A percentile compares a stretch with the other conserved stretches of the same genome.
phyloP scores from a whole-genome alignment of 805 yeast species.

The Metschnikowia proteae region DNA sequence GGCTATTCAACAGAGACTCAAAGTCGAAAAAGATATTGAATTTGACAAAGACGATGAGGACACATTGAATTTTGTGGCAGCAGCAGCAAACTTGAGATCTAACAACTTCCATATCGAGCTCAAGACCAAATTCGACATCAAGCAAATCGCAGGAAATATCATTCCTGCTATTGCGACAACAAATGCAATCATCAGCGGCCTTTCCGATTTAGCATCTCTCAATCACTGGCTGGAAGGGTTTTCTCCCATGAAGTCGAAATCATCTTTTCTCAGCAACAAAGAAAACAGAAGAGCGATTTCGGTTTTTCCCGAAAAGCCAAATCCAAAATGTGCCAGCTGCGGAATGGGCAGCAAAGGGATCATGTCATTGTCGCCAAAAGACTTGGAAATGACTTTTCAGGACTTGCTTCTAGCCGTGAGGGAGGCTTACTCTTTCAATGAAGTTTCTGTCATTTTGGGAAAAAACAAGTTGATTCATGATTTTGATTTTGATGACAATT shows the following conservation, averaged over 20 bases:
- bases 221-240: slow-evolving; percentile 41
- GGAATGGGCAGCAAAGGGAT: slow-evolving; percentile 37
- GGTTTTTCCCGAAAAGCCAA: slow-evolving; percentile 60
- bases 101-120: slow-evolving; percentile 62
- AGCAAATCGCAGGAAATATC: slow-evolving; percentile 95
- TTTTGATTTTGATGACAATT: slow-evolving; percentile 82
- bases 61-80: slow-evolving; percentile 80
- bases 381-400: slow-evolving; percentile 42
- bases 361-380: slow-evolving; percentile 29
- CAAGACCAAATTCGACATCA: slow-evolving; percentile 79
- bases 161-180: slow-evolving; percentile 99
- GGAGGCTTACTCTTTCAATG: slow-evolving; percentile 50
- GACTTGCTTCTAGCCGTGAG: slow-evolving; percentile 52
- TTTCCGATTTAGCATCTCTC: slow-evolving; percentile 72
- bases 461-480: slow-evolving; percentile 69
- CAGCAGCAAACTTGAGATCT: slow-evolving; percentile 80
- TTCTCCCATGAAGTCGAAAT: slow-evolving; percentile 21
- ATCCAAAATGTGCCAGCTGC: slow-evolving; percentile 68
- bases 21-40: slow-evolving; percentile 40
- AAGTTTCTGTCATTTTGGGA: slow-evolving; percentile 58
- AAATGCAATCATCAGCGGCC: slow-evolving; percentile 91
- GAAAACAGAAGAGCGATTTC: slow-evolving; percentile 63
- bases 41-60: slow-evolving; percentile 97
- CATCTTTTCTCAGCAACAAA: slow-evolving; percentile 41
- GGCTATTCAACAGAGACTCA: slow-evolving; percentile 47